Percentiles rank a stretch among this genome's conserved stretches.
phyloP scores from a whole-genome alignment of 2,329 filamentous ascomycete genomes.

The Xylariomycetidae sp. region DNA sequence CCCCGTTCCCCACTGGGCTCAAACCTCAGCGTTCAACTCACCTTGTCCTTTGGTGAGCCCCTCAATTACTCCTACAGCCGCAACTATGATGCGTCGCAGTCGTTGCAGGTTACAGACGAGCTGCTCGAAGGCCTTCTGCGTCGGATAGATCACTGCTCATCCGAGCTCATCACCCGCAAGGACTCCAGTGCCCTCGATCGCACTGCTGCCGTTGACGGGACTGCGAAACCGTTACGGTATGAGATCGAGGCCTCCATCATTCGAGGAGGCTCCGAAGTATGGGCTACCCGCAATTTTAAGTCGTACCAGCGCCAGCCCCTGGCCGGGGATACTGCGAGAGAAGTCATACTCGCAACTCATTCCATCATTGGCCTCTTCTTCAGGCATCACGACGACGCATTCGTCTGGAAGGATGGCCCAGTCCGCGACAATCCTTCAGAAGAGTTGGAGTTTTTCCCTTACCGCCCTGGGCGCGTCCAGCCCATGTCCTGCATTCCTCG shows the following conservation, averaged over 20 bases:
- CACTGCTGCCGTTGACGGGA: constrained; percentile 28
- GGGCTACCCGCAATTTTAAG: constrained; percentile 40
- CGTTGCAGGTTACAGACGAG: constrained; percentile 39
- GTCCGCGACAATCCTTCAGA: constrained; percentile 34
- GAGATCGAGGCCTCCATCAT: constrained; percentile 44
- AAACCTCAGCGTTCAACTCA: constrained; percentile 37
- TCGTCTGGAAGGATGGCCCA: constrained; percentile 41
- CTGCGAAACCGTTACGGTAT: constrained; percentile 41
- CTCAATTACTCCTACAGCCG: constrained; percentile 38
- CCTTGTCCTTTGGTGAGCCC: constrained; percentile 42
- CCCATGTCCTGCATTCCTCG: constrained; percentile 43
- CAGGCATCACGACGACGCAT: constrained; percentile 44
- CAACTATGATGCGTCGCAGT: constrained; percentile 42
- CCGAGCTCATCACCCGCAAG: constrained; percentile 49
- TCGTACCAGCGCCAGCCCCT: constrained; percentile 47
- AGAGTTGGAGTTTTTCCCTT: constrained; percentile 34
- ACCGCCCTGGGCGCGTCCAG: constrained; percentile 37
- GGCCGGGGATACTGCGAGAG: constrained; percentile 38
- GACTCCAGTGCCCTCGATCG: constrained; percentile 43
- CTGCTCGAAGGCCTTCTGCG: constrained; percentile 45
- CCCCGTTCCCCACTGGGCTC: constrained; percentile 13
- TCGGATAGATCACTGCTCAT: constrained; percentile 46
- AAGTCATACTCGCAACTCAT: constrained; percentile 45
- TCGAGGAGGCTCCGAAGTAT: constrained; percentile 34
- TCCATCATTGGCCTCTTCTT: constrained; percentile 48